A percentile compares a stretch with the other conserved stretches of the same genome.
Evolutionary conservation across 495 filamentous ascomycete species (phyloP).

Genomic region (Hypoxylon subgilvum): DNA sequence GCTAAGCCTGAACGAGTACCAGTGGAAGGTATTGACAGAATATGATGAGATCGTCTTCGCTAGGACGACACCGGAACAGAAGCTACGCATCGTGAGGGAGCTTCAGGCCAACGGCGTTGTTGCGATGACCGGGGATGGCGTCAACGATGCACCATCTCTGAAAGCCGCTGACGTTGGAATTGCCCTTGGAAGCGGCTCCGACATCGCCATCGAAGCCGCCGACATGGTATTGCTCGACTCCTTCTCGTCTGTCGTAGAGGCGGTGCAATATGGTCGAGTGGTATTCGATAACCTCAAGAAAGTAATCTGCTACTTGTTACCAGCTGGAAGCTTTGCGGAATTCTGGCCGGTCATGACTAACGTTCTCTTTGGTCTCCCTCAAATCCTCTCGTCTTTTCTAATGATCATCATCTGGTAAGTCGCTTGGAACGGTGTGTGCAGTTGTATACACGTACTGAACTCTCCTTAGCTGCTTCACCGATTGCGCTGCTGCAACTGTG

Average conservation of each 20-base stretch:
- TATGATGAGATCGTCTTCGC: conserved; percentile 73
- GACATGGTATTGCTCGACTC: conserved; percentile 74
- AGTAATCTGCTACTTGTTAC: conserved; percentile 75
- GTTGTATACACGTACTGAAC: not conserved
- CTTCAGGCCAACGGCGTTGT: conserved; percentile 63
- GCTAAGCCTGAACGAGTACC: conserved; percentile 58
- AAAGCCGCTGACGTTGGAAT: conserved; percentile 80
- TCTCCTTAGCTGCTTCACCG: conserved; percentile 68
- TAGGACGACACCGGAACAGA: conserved; percentile 76
- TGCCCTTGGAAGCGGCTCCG: conserved; percentile 78
- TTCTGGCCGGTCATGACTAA: conserved; percentile 75
- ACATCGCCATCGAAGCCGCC: conserved; percentile 74
- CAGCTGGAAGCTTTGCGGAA: conserved; percentile 70
- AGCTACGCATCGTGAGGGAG: conserved; percentile 73
- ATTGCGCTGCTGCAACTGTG: conserved; percentile 67
- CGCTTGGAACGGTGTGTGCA: too few species aligned
- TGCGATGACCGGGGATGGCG: conserved; percentile 74
- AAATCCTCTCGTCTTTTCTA: conserved; percentile 68
- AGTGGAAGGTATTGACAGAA: conserved; percentile 63
- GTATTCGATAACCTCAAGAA: conserved; percentile 76
- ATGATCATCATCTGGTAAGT: conserved; percentile 68
- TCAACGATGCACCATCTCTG: conserved; percentile 80
- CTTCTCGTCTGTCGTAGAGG: conserved; percentile 70
- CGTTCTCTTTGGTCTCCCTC: conserved; percentile 71
- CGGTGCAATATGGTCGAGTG: conserved; percentile 68